Conservation (phyloP, 176 grass and related monocot genomes). For the Rhynchospora breviuscula region DNA sequence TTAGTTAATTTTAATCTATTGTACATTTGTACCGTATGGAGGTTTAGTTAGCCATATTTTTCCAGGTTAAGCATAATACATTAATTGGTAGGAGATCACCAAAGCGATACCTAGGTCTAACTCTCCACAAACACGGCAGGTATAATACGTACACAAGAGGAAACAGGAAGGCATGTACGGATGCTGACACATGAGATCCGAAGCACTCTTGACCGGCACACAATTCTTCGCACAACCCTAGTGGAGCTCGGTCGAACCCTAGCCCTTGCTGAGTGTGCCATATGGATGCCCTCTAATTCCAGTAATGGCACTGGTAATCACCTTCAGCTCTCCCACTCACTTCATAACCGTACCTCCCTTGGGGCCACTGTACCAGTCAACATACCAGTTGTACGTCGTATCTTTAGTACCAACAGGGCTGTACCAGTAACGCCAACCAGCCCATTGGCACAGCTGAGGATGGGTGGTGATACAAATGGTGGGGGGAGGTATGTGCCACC, state of each 20-base stretch:
- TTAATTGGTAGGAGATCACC: neutral
- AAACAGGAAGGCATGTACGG: conserved; percentile 69
- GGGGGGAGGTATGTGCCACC: conserved; percentile 57
- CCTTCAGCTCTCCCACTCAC: conserved; percentile 36
- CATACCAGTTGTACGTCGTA: conserved; percentile 26
- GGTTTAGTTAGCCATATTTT: neutral
- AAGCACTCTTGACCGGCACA: conserved; percentile 79
- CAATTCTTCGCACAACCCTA: conserved; percentile 76
- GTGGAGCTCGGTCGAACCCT: conserved; percentile 68
- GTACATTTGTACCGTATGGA: neutral
- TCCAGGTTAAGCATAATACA: neutral
- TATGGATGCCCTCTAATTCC: conserved; percentile 74
- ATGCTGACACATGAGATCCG: conserved; percentile 96
- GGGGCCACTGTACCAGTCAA: conserved; percentile 25
- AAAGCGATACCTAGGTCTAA: neutral
- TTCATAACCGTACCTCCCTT: conserved; percentile 23
- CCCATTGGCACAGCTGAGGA: conserved; percentile 25
- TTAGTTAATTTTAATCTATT: neutral
- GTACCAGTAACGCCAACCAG: conserved; percentile 25
- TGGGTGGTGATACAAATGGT: neutral
- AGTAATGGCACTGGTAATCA: conserved; percentile 19
- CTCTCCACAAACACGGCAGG: neutral
- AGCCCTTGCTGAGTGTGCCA: conserved; percentile 59
- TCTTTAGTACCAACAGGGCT: conserved; percentile 31
- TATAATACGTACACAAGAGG: conserved; percentile 62